Base-by-base conservation (phyloP, 2,329 filamentous ascomycete species). In the Rutstroemia sydowiana region DNA sequence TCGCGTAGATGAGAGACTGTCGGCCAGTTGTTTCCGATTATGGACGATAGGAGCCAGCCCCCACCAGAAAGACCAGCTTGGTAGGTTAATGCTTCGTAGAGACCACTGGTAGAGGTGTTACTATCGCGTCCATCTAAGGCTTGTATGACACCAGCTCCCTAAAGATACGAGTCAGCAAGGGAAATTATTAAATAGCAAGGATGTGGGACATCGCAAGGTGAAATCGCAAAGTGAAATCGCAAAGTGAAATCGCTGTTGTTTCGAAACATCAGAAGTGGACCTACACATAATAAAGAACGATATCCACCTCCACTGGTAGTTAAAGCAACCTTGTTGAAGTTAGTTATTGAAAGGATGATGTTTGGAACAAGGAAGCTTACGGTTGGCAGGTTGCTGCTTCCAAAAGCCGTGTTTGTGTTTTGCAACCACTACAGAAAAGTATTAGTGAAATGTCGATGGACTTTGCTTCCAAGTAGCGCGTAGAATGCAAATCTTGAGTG, bases 21-120 rank as follows among this genome's bases (percentile, higher is more conserved):
- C 2, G 71, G 70, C 60, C 69, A 74, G 54, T 74, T 71, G 60
- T 74, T 74, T 7, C 70, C 72, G 10, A 68, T 66, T 16, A 75
- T 49, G 2, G 72, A 73, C 3, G 69, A 69, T 1, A 75, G 57
- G n/a, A 75, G 63, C 73, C 73, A 75, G 2, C 63, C 59, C 36
- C 73, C 73, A 23, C 72, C 71, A n/a, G 72, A 74, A 3, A 75
- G 63, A 8, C 69, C 73, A 42, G 69, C 61, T 39, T 75, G 67
- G 55, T 76, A 75, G 3, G 72, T 73, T 10, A 74, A 45, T 5
- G 64, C 68, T 60, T 76, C 73, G 48, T 68, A 74, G 0, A 76
- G 55, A 3, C 73, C 73, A 42, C 65, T 68, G 7, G 68, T 68
- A 40, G 63, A 65, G 5, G 65, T 57, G 40, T 67, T 59, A 52